These are phyloP conservation scores for Paratinospora sagittata DNA, from an alignment of 164 flowering plant genomes.

Conservation along the genomic window DNA sequence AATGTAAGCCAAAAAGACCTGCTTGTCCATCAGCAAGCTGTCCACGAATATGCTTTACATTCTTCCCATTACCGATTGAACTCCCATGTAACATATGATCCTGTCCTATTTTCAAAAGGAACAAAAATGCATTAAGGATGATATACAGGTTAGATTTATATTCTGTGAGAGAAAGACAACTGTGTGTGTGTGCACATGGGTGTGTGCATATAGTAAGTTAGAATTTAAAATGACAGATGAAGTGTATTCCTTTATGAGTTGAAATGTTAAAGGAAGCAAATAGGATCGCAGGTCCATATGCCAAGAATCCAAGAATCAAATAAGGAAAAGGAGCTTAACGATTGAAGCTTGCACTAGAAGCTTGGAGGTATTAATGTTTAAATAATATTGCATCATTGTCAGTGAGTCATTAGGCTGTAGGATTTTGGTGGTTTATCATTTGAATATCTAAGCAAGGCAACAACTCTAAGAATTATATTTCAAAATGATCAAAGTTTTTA, in stretches of 20 bases:
- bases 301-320: neutral
- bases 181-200: neutral
- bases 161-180: neutral
- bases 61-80: conserved; percentile 19
- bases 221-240: neutral
- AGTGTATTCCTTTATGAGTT: neutral
- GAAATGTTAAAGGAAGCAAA: neutral
- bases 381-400: neutral
- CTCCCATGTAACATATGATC: conserved; percentile 39
- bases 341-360: neutral
- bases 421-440: too few species aligned
- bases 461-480: too few species aligned
- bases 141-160: conserved; percentile 5
- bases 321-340: neutral
- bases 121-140: neutral
- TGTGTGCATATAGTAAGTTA: neutral
- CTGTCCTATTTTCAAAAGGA: conserved; percentile 56
- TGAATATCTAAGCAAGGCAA: too few species aligned
- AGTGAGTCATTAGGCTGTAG: neutral
- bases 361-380: neutral
- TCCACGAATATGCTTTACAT: conserved; percentile 14
- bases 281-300: neutral
- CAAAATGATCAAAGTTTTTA: too few species aligned
- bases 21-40: conserved; percentile 21
- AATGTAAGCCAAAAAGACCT: conserved; percentile 31